Evolutionary conservation across 352 stramenopile species (phyloP), one percentile per base, ranked within the genome.

Genomic region (Phytophthora syringae): DNA sequence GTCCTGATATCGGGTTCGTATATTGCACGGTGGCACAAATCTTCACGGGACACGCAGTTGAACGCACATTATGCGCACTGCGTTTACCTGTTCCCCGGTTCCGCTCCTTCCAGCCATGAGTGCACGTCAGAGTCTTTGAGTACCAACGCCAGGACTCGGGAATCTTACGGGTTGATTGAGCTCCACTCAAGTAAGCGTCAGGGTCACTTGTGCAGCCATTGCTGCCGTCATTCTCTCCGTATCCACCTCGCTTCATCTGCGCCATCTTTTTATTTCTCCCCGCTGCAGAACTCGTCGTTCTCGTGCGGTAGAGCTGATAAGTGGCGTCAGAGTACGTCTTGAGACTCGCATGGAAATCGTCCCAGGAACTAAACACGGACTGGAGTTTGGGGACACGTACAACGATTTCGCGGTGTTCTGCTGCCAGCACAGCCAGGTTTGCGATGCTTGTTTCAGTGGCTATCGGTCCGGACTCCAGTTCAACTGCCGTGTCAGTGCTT

Each of bases 41-140:
- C 54, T 93, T 93, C 13, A 89, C 84, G 0, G 84, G 84, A 45
- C 84, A 93, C 7, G 71, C 58, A 0, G 84, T 93, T 1, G 84
- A 93, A 12, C 82, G 79, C 5, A 90, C 77, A 12, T 81, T 70
- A 32, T 92, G 79, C 0, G 88, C 78, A 6, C 70, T 80, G 24
- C 84, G 82, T 48, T 93, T 93, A 1, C 82, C 84, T 10, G 76
- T 72, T 1, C 84, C 84, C 28, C 84, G 80, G 7, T 79, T 81
- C 39, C 84, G 80, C 64, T 91, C 80, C 43, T 93, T 93, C 84
- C 84, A 93, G n/a, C 84, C 84, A 62, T 93, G 84, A 0, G 84
- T 93, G 18, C 84, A 93, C 39, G 80, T 92, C 7, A 93, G 52
- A 0, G 84, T 93, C 59, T 93, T 93, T 0, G 83, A 92, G 48